Conservation (phyloP, 2,329 filamentous ascomycete genomes). For the Epichloe elymi region DNA sequence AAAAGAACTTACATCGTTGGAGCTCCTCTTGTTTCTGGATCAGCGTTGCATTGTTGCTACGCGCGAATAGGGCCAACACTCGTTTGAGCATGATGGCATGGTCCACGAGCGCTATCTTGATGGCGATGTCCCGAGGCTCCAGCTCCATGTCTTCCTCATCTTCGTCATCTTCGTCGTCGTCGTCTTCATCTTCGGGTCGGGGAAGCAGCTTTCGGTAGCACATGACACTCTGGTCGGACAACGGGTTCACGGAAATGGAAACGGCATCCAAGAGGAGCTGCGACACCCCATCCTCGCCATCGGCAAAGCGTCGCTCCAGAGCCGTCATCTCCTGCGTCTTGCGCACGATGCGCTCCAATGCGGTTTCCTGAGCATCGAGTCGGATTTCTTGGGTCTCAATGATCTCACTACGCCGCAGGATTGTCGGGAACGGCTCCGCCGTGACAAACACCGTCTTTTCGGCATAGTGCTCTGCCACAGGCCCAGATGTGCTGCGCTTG, state of each 20-base stretch:
- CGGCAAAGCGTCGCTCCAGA: constrained; percentile 60
- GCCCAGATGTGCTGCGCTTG: constrained; percentile 54
- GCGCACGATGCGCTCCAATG: constrained; percentile 74
- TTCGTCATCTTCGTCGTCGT: constrained; percentile 19
- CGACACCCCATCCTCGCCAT: constrained; percentile 59
- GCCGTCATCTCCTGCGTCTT: constrained; percentile 76
- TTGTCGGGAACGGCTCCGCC: constrained; percentile 79
- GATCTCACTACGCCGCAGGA: constrained; percentile 78
- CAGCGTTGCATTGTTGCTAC: constrained; percentile 47
- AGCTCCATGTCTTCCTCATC: constrained; percentile 19
- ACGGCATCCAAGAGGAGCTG: constrained; percentile 63
- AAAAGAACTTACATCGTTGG: constrained; percentile 43
- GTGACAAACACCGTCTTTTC: constrained; percentile 80
- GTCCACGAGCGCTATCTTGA: constrained; percentile 76
- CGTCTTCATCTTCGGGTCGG: constrained; percentile 24
- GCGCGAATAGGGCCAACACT: constrained; percentile 57
- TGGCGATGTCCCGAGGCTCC: constrained; percentile 57
- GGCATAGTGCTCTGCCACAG: constrained; percentile 59
- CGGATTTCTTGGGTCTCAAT: constrained; percentile 51
- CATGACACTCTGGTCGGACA: constrained; percentile 63
- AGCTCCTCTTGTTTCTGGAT: constrained; percentile 45
- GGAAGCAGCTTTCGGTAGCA: constrained; percentile 66
- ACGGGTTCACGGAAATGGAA: constrained; percentile 60
- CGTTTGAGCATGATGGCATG: constrained; percentile 81
- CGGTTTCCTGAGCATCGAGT: constrained; percentile 70